phyloP scores from a whole-genome alignment of 768 basidiomycete genomes.

The Auricularia cornea region DNA sequence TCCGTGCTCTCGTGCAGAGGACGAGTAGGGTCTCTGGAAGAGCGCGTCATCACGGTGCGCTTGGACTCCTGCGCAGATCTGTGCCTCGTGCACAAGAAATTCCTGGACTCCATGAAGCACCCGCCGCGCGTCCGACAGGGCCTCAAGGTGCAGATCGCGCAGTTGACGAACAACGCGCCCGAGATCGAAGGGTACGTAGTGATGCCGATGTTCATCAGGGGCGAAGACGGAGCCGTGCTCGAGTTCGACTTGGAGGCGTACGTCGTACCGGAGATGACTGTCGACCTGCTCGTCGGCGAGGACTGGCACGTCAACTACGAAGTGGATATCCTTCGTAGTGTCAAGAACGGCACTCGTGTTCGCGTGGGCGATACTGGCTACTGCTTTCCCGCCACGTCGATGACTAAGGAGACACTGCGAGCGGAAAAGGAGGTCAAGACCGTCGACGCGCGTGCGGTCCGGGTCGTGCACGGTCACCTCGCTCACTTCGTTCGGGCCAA shows the following conservation, averaged over 20 bases:
- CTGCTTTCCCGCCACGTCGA: neutral
- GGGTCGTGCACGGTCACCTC: neutral
- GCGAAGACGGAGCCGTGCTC: neutral
- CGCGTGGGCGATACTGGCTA: neutral
- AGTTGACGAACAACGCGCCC: neutral
- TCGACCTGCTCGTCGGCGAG: constrained; percentile 25
- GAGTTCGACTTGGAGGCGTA: neutral
- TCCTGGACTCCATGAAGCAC: neutral
- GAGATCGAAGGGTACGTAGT: neutral
- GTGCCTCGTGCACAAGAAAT: neutral
- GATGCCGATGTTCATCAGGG: neutral
- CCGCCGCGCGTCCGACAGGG: neutral
- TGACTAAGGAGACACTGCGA: neutral
- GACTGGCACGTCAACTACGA: constrained; percentile 20
- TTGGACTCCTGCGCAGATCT: neutral
- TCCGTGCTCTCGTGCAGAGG: neutral
- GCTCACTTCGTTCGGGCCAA: neutral
- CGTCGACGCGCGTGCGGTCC: neutral
- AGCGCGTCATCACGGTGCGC: neutral
- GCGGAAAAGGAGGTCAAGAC: neutral
- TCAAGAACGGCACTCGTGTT: neutral
- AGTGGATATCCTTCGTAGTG: neutral
- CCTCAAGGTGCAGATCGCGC: neutral
- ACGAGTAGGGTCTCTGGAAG: neutral
- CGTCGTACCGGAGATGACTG: constrained; percentile 21